Conservation (phyloP, 495 filamentous ascomycete species). For the Lophiotrema nucula region DNA sequence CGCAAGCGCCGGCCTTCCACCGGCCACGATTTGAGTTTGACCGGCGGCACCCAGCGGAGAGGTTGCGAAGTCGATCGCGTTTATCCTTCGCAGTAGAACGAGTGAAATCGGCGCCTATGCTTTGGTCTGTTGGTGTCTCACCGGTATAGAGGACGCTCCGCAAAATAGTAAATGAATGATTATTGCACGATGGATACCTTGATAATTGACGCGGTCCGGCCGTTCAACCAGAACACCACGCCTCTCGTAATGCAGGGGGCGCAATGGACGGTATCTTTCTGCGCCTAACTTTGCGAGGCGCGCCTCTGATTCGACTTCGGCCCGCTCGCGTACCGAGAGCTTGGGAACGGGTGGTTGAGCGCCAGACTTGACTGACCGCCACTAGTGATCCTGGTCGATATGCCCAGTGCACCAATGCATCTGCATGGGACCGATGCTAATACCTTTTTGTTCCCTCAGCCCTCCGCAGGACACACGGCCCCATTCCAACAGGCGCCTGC, state of each 20-base stretch:
- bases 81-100: too few species aligned
- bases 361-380: too few species aligned
- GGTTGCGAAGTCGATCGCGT: too few species aligned
- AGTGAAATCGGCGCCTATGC: too few species aligned
- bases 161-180: conserved; percentile 16
- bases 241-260: background rate
- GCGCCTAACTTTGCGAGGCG: conserved; percentile 15
- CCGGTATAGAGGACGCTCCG: conserved; percentile 7
- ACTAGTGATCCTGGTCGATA: too few species aligned
- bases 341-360: too few species aligned
- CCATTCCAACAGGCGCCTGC: conserved; percentile 11
- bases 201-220: conserved; percentile 1
- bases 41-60: too few species aligned
- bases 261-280: conserved; percentile 1
- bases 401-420: too few species aligned
- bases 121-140: conserved; percentile 34
- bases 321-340: conserved; percentile 19
- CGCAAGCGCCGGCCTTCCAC: too few species aligned
- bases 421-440: too few species aligned
- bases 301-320: conserved; percentile 13
- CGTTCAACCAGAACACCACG: background rate
- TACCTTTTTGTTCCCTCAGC: conserved; percentile 5
- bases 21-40: too few species aligned
- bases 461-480: conserved; percentile 17
- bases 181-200: background rate